Conservation (phyloP, 805 yeast species). For the Starmerella gropengiesseri region DNA sequence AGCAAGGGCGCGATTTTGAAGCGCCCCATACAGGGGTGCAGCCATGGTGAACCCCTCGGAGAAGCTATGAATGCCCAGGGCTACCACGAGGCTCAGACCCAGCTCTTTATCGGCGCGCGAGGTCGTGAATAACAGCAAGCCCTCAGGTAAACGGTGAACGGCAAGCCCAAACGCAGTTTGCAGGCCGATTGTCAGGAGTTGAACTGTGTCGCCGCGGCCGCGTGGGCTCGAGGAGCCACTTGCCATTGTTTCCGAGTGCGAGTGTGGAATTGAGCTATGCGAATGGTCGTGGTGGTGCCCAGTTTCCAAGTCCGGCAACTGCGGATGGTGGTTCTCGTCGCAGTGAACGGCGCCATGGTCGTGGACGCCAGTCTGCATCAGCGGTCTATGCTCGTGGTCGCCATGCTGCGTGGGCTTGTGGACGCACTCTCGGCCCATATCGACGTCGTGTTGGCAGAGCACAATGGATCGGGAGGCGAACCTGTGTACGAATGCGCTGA, state of each 20-base stretch:
- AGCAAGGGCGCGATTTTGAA: constrained; percentile 52
- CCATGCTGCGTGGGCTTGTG: background rate
- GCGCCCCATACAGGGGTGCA: constrained; percentile 72
- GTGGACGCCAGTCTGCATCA: constrained; percentile 5
- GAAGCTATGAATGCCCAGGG: constrained; percentile 79
- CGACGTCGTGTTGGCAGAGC: constrained; percentile 18
- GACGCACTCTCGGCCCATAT: background rate
- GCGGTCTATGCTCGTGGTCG: constrained; percentile 11
- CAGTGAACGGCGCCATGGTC: constrained; percentile 12
- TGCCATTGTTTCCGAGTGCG: constrained; percentile 71
- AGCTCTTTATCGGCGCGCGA: constrained; percentile 53
- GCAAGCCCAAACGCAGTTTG: constrained; percentile 84
- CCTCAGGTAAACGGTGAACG: constrained; percentile 89
- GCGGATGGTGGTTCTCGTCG: background rate
- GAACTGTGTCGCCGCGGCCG: constrained; percentile 53
- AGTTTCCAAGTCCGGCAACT: background rate
- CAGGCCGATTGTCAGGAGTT: constrained; percentile 74
- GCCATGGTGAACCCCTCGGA: constrained; percentile 94
- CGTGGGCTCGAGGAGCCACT: no score
- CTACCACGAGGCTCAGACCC: constrained; percentile 72
- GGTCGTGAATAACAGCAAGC: constrained; percentile 77
- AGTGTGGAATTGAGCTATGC: constrained; percentile 38
- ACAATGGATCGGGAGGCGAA: constrained; percentile 41
- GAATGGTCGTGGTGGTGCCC: background rate
- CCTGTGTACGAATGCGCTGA: constrained; percentile 60